Base-by-base conservation (phyloP, 129 eudicot genomes). In the Saposhnikovia divaricata region DNA sequence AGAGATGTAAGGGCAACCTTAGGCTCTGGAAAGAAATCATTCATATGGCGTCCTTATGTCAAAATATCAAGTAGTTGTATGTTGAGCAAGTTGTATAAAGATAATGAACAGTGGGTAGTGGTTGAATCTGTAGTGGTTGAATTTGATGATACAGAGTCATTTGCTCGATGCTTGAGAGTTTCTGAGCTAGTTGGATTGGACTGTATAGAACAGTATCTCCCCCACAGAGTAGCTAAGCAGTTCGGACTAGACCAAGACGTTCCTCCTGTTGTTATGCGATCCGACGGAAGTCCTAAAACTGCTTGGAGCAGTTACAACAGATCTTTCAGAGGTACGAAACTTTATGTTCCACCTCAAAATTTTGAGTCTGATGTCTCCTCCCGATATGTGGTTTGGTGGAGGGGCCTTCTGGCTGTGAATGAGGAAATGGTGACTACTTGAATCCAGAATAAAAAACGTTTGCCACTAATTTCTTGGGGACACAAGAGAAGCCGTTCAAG, bases 331-430 rank as follows among this genome's bases (percentile, higher is more conserved):
- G 66, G 28, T 57, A n/a, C 12, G 27, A 57, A 57, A 57, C 6
- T 57, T 48, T 48, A 48, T 48, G 3, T 48, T 14, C 55, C 55
- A 15, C 43, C 85, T n/a, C 79, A 78, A 74, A 34, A 48, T n/a
- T 73, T 18, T 73, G 83, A 77, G 74, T 71, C 92, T 14, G 77
- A 79, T 76, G 81, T 75, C 42, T 79, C 89, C 44, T 42, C 39
- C 5, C 48, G 83, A 45, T 90, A 90, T 79, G 71, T 69, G 81
- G 47, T 75, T 15, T 90, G 90, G 96, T 90, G 91, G 93, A 66
- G 48, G 66, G 66, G 11, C 66, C 63, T 45, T 44, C 5, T 75
- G 11, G 13, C 80, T 83, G 80, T 10, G 23, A 66, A 16, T 38
- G 28, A 21, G 47, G 61, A 2, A 51, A n/a, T 31, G 76, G 44